Conservation (phyloP, 768 basidiomycete genomes). For the Mycena amicta region DNA sequence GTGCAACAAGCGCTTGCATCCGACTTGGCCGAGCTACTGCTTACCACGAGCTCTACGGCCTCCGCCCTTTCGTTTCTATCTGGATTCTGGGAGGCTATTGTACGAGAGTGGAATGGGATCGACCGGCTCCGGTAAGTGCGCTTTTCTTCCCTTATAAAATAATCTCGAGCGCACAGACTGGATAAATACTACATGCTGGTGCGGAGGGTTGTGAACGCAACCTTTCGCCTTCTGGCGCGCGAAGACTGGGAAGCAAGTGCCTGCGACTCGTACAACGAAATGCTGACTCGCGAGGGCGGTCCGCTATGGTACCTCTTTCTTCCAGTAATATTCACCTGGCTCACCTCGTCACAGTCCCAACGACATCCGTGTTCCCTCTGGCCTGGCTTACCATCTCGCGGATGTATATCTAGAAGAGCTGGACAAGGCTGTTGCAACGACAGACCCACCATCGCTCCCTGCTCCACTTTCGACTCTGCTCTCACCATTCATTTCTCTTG, state of each 20-base stretch:
- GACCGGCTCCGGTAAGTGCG: constrained; percentile 78
- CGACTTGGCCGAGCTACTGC: constrained; percentile 80
- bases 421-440: constrained; percentile 57
- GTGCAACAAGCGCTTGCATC: constrained; percentile 91
- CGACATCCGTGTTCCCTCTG: constrained; percentile 72
- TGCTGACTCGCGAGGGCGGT: constrained; percentile 69
- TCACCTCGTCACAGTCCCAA: constrained; percentile 51
- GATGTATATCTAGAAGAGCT: constrained; percentile 93
- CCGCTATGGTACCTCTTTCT: constrained; percentile 67
- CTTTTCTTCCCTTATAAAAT: constrained; percentile 11
- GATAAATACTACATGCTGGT: constrained; percentile 99
- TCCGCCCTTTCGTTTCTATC: constrained; percentile 75
- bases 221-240: constrained; percentile 78
- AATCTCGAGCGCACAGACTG: constrained; percentile 53
- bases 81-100: constrained; percentile 90
- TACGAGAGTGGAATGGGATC: constrained; percentile 92
- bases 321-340: constrained; percentile 2
- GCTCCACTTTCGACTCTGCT: constrained; percentile 59
- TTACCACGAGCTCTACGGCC: constrained; percentile 60
- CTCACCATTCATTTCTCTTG: constrained; percentile 70
- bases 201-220: constrained; percentile 82
- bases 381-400: constrained; percentile 82
- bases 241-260: constrained; percentile 62
- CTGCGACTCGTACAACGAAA: constrained; percentile 65
- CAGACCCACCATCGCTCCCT: constrained; percentile 32